Evolutionary conservation across 1,284 basidiomycete species (phyloP).

Genomic region (Ceratobasidium theobromae): DNA sequence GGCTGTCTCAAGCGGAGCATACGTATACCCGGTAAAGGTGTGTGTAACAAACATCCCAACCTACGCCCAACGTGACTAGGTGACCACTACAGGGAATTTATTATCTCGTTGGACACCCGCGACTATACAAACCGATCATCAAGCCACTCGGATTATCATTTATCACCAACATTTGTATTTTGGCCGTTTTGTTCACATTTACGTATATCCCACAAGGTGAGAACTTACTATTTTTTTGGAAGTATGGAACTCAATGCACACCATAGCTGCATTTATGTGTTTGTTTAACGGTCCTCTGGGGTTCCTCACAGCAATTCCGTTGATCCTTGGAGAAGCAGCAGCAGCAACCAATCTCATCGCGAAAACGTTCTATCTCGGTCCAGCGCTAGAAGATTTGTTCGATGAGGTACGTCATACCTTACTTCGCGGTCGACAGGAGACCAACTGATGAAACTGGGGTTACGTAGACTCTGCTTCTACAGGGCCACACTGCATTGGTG

Average conservation of each 20-base stretch:
- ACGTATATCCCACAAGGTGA: constrained; percentile 62
- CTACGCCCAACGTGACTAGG: neutral
- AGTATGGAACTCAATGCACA: neutral
- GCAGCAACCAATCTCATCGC: constrained; percentile 52
- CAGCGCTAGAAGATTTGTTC: constrained; percentile 52
- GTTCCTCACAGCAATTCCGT: constrained; percentile 47
- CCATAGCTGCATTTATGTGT: constrained; percentile 57
- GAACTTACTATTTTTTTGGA: neutral
- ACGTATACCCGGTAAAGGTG: constrained; percentile 47
- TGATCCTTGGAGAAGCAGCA: constrained; percentile 49
- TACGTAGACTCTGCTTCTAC: constrained; percentile 43
- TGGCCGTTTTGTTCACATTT: constrained; percentile 58
- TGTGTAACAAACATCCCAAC: constrained; percentile 33
- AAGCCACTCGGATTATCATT: constrained; percentile 45
- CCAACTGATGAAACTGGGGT: neutral
- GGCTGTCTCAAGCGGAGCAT: constrained; percentile 46
- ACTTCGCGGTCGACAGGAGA: neutral
- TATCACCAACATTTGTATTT: constrained; percentile 43
- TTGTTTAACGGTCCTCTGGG: constrained; percentile 62
- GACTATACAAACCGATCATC: constrained; percentile 39
- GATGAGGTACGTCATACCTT: constrained; percentile 46
- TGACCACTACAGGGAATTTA: constrained; percentile 41
- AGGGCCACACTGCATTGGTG: constrained; percentile 48
- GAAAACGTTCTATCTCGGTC: constrained; percentile 51
- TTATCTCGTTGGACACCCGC: constrained; percentile 46